phyloP scores from a whole-genome alignment of 371 early-diverging fungal species.

The Mortierella sp. region DNA sequence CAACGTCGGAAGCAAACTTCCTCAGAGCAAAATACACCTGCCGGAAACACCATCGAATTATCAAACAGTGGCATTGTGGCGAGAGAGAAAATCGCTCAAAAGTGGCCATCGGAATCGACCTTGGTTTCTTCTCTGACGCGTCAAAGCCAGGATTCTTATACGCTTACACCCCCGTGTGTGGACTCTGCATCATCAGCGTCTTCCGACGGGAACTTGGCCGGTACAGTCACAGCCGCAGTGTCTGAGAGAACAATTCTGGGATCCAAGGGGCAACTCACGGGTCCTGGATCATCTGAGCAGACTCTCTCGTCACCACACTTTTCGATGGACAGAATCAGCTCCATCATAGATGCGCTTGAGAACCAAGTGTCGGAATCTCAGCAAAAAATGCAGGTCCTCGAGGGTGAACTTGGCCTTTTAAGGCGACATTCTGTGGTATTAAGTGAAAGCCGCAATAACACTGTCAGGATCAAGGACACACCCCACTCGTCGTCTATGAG shows the following conservation, averaged over 20 bases:
- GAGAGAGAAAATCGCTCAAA: conserved; percentile 14
- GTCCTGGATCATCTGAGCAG: neutral
- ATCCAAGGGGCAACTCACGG: conserved; percentile 5
- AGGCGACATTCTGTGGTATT: conserved; percentile 34
- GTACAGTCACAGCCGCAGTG: conserved; percentile 4
- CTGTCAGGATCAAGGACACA: conserved; percentile 34
- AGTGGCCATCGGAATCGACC: conserved; percentile 25
- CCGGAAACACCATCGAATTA: neutral
- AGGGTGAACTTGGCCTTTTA: conserved; percentile 36
- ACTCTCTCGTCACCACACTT: neutral
- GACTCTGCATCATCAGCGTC: conserved; percentile 25
- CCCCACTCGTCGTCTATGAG: neutral
- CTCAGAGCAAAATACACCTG: neutral
- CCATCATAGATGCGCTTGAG: conserved; percentile 38
- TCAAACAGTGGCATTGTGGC: too few species aligned
- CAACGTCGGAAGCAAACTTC: neutral
- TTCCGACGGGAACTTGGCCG: conserved; percentile 12
- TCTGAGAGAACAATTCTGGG: conserved; percentile 1
- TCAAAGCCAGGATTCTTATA: neutral
- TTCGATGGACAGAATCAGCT: conserved; percentile 33
- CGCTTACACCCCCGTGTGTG: conserved; percentile 3
- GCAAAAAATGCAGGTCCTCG: conserved; percentile 31
- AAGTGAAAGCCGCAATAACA: conserved; percentile 42
- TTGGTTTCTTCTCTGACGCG: neutral
- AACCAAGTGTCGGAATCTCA: conserved; percentile 20